Evolutionary conservation across 202 grass and related monocot species (phyloP), one percentile per base, ranked within the genome.

Genomic region (Digitaria exilis): DNA sequence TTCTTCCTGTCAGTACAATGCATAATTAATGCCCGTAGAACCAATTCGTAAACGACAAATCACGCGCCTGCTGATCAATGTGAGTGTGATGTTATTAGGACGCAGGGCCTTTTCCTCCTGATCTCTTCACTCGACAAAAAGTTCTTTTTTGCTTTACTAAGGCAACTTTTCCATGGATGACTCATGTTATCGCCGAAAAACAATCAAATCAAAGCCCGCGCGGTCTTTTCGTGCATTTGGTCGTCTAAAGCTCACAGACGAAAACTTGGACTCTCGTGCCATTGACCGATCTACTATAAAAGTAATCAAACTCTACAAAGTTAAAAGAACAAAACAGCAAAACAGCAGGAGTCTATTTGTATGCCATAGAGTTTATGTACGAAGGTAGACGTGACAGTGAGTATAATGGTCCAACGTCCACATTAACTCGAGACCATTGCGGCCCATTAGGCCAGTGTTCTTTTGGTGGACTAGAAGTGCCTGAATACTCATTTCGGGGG

Each of bases 1-100:
- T 28, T 13, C 15, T 25, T 26, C 5, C 21, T 58, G 9, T 66
- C 57, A 28, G 3, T 51, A 49, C 19, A 16, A 15, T 25, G 46
- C 9, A 3, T 3, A 84, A 19, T 31, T 3, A 84, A 19, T 31
- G 14, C 25, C 21, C 0, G 29, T 39, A 13, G 26, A 61, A 67
- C 77, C 16, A 75, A 67, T 56, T 75, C 24, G 22, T 15, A 58
- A 58, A 68, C 69, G 26, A 75, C 77, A 81, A 28, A 56, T 35
- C 37, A 66, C 26, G 11, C 18, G 11, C 18, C 19, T 74, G 41
- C 34, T 78, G 58, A 86, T 80, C 25, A 58, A 86, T 67, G 77
- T 67, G 69, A 75, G 64, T 67, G 76, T 49, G 77, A 81, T 39
- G 48, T 80, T 80, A 2, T 86, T 81, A 39, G 77, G 84, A 81